Evolutionary conservation across 2,329 filamentous ascomycete genomes (phyloP), one percentile per base, ranked within the genome.

Genomic region (Penicillium sp.): DNA sequence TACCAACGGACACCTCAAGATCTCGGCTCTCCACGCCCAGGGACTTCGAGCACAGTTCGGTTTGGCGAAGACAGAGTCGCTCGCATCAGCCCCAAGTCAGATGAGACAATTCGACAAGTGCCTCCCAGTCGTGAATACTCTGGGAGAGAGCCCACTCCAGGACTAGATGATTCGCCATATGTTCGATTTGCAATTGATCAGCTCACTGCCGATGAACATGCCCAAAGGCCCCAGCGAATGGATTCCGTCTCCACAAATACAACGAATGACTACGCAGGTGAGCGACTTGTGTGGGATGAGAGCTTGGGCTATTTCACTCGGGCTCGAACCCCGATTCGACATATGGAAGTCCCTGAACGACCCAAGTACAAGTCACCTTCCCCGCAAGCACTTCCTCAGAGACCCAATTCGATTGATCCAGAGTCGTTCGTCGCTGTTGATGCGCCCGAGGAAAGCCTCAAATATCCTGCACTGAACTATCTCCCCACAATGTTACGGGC

Each of bases 171-270:
- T 65, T 88, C 85, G 8, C 91, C 90, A 0, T 95, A 92, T 70
- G 89, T 96, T 58, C 88, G 88, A 58, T 95, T 94, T 70, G 92
- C 93, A 38, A 84, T 97, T 57, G 89, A 95, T 58, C 90, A 93
- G 57, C 77, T 97, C 61, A 95, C 90, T 6, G 80, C 87, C 44
- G 84, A 88, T 64, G 86, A 86, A 52, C 85, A 89, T 54, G 79
- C 85, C 6, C 74, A 77, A 52, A 79, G 81, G 9, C 76, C 80
- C 50, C 75, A 78, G 49, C 74, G 81, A 60, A 79, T 82, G 47
- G 71, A 79, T 49, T 77, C 79, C 45, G 58, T 72, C 56, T 58
- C 59, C 1, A 69, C 65, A n/a, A 58, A 56, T 16, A 29, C 28
- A 29, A 29, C 28, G 10, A 59, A 63, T 15, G 75, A 78, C 39